Conservation (phyloP, 257 asterid species). For the Mitragyna speciosa region DNA sequence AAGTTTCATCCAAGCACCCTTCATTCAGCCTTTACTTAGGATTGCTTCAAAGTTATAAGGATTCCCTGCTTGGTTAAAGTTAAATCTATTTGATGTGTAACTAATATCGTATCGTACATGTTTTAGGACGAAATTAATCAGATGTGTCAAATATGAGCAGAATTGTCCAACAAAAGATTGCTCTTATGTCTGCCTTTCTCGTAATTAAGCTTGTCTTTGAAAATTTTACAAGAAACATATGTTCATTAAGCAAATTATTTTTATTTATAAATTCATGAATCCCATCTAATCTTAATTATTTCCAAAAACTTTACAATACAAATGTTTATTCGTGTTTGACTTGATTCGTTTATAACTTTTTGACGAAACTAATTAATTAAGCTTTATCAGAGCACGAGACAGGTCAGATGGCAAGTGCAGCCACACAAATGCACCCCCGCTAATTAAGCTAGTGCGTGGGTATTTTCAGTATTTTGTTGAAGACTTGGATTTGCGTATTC, state of each 20-base stretch:
- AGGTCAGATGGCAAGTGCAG: neutral
- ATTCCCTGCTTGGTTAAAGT: slow-evolving; percentile 8
- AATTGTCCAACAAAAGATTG: neutral
- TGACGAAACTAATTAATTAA: no score
- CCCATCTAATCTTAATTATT: neutral
- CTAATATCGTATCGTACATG: neutral
- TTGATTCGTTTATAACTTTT: no score
- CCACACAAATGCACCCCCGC: neutral
- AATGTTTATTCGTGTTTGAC: neutral
- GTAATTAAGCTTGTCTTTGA: neutral
- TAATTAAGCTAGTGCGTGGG: neutral
- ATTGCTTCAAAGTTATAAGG: slow-evolving; percentile 56
- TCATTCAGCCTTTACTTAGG: slow-evolving; percentile 55
- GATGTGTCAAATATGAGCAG: no score
- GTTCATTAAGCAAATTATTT: neutral
- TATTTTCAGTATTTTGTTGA: neutral
- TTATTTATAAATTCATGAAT: neutral
- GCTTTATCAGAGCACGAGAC: neutral
- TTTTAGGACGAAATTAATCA: no score
- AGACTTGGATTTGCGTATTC: neutral
- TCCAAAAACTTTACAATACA: neutral
- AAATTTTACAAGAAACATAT: no score
- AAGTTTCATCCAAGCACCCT: slow-evolving; percentile 72
- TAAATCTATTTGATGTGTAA: neutral
- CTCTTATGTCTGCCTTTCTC: neutral